A percentile compares a stretch with the other conserved stretches of the same genome.
Conservation (phyloP, 1,139 yeast genomes). For the Arxiozyma slooffiae region DNA sequence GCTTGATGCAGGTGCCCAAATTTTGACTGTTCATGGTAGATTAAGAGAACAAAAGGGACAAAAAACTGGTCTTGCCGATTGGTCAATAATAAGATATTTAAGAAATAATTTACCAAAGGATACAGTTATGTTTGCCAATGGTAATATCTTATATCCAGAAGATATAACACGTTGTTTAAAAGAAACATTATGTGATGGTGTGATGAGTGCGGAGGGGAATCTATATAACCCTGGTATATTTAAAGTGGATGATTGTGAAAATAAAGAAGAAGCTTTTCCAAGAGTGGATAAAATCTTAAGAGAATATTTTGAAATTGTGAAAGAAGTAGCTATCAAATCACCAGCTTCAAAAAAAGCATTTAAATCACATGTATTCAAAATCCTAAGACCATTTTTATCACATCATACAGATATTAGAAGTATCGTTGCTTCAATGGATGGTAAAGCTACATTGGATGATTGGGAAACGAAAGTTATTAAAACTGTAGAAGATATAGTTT, state of each 20-base stretch:
- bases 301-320: constrained; percentile 82
- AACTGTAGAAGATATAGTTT: constrained; percentile 58
- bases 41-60: constrained; percentile 97
- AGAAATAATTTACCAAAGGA: constrained; percentile 72
- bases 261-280: constrained; percentile 63
- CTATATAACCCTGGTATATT: constrained; percentile 91
- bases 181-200: constrained; percentile 69
- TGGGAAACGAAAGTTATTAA: constrained; percentile 60
- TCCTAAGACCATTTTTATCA: constrained; percentile 68
- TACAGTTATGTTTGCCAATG: constrained; percentile 88
- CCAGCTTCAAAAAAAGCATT: constrained; percentile 71
- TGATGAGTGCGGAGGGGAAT: constrained; percentile 97
- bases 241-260: too few species aligned
- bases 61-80: constrained; percentile 87
- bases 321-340: constrained; percentile 36
- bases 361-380: constrained; percentile 86
- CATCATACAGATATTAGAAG: constrained; percentile 70
- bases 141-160: constrained; percentile 77
- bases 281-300: constrained; percentile 74
- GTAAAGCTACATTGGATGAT: constrained; percentile 38
- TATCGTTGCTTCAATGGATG: constrained; percentile 47
- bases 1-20: constrained; percentile 91
- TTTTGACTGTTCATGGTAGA: constrained; percentile 89
- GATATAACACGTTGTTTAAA: constrained; percentile 63
- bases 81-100: constrained; percentile 67